Percentiles rank a stretch among this genome's conserved stretches.
These are phyloP conservation scores for Lentinula novae-zelandiae DNA, from an alignment of 1,284 basidiomycete genomes.

Conservation along the genomic window DNA sequence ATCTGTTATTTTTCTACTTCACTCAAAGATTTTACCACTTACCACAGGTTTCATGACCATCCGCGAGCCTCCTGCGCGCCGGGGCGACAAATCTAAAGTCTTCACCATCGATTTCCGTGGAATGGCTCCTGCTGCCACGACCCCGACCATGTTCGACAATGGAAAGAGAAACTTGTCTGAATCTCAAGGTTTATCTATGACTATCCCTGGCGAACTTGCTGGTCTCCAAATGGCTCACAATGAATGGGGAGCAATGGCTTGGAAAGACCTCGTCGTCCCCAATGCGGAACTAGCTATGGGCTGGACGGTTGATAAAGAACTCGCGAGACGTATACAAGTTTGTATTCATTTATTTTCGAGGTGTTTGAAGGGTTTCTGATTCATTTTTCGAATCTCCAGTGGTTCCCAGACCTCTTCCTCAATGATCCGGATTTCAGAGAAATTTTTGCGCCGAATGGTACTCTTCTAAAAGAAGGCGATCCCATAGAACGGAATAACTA, in stretches of 20 bases:
- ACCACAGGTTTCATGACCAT: neutral
- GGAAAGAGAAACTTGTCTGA: neutral
- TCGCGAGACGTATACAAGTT: neutral
- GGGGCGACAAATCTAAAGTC: neutral
- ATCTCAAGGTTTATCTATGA: neutral
- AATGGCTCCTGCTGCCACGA: neutral
- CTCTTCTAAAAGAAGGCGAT: neutral
- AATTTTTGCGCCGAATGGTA: neutral
- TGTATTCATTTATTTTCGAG: neutral
- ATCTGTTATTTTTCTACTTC: neutral
- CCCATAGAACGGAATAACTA: neutral
- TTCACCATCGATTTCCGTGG: neutral
- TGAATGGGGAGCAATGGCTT: neutral
- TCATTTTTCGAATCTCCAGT: neutral
- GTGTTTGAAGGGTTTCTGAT: too few relatives aligned
- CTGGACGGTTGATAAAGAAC: neutral
- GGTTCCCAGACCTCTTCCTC: neutral
- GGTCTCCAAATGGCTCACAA: neutral
- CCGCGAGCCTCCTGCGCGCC: neutral
- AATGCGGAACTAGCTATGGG: neutral
- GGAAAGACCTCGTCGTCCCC: neutral
- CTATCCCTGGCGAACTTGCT: neutral
- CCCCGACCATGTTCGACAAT: neutral
- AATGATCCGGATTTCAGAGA: neutral
- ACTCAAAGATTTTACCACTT: neutral